Base-by-base conservation (phyloP, 1,284 basidiomycete genomes). In the Pterulicium gracile region DNA sequence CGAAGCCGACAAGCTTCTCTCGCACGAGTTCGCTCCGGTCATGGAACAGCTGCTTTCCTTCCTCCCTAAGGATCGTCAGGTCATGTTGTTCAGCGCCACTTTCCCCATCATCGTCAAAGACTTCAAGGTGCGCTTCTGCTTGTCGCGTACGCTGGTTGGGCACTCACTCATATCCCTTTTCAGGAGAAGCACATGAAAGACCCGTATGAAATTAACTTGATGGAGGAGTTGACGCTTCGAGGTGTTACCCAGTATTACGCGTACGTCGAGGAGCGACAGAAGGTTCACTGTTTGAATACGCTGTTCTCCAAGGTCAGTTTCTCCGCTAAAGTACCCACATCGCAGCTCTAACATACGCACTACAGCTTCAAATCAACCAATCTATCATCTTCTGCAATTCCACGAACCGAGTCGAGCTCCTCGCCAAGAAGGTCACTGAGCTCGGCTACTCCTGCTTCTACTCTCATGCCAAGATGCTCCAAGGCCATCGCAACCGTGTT, bases 331-430 rank as follows among this genome's bases (percentile, higher is more conserved):
- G n/a, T n/a, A n/a, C n/a, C n/a, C n/a, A n/a, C n/a, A n/a, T n/a
- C n/a, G n/a, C n/a, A n/a, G n/a, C n/a, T n/a, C n/a, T n/a, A n/a
- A n/a, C n/a, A n/a, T n/a, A n/a, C n/a, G n/a, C n/a, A n/a, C n/a
- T n/a, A n/a, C 61, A 94, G 88, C 81, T 98, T 46, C 94, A 98
- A 88, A 98, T 98, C 75, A 98, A 98, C 68, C 94, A 98, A 71
- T 96, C 93, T 50, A 98, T 98, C 70, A 98, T 98, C 61, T 98
- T 98, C 70, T 98, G 95, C 70, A 98, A 98, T 75, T 97, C 94
- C 51, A 98, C 95, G 58, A 97, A 97, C 72, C 93, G 95, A 52
- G 95, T 98, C 68, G 95, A 98, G 68, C 83, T 98, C 42, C 78
- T 98, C 51, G 96, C 96, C 52, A 97, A 98, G 72, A 98, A 98